Evolutionary conservation across 225 moss, liverwort and hornwort genomes (phyloP).

Genomic region (Sphagnum contortum): DNA sequence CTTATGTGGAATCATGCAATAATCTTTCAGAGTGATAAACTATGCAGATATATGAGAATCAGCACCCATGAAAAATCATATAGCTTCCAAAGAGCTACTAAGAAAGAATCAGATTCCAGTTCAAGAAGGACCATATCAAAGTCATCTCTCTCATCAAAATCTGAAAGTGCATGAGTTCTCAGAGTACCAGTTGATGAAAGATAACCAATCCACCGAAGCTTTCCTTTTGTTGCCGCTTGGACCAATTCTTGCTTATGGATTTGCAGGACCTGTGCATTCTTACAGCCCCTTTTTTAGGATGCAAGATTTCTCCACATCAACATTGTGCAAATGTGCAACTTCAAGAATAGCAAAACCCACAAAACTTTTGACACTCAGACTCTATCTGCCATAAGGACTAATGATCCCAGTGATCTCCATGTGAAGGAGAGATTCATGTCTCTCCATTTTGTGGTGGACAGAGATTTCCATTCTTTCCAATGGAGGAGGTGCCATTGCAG

Average conservation of each 20-base stretch:
- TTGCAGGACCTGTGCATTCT: conserved; percentile 26
- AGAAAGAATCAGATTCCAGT: background rate
- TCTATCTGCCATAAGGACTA: no score
- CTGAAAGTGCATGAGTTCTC: background rate
- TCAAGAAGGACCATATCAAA: background rate
- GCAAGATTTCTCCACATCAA: background rate
- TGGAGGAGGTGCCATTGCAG: no score
- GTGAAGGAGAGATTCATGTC: no score
- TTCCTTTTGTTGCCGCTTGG: conserved; percentile 12
- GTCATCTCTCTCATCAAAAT: no score
- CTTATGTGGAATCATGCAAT: background rate
- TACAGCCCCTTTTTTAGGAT: background rate
- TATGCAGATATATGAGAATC: background rate
- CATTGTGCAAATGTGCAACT: no score
- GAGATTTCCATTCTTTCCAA: no score
- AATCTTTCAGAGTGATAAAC: background rate
- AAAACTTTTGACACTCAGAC: no score
- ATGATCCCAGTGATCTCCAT: no score
- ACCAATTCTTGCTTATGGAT: conserved; percentile 22
- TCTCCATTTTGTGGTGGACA: no score
- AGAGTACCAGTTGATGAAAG: conserved; percentile 58
- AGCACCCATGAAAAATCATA: no score
- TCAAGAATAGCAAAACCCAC: no score
- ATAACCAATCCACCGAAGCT: conserved; percentile 59
- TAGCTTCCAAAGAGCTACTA: no score